Conservation (phyloP, 805 yeast species). For the Kuraishia cidri region DNA sequence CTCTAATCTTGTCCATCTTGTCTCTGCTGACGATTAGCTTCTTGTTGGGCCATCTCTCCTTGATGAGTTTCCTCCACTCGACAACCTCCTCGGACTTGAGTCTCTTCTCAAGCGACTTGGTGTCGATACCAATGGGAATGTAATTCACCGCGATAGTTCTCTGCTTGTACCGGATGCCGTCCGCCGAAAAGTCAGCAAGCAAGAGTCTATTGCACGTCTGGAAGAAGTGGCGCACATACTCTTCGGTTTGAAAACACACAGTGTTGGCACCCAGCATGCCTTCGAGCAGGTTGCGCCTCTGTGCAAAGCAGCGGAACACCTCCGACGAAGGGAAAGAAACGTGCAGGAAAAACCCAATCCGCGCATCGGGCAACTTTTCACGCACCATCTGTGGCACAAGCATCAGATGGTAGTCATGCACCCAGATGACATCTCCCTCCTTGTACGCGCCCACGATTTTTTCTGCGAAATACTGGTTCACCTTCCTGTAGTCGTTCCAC, state of each 20-base stretch:
- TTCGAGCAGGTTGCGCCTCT: slow-evolving; percentile 61
- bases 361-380: slow-evolving; percentile 65
- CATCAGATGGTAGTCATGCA: slow-evolving; percentile 89
- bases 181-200: slow-evolving; percentile 69
- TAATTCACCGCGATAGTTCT: slow-evolving; percentile 45
- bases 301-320: slow-evolving; percentile 90
- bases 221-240: slow-evolving; percentile 86
- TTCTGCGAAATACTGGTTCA: slow-evolving; percentile 78
- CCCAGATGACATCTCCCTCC: slow-evolving; percentile 77
- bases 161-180: slow-evolving; percentile 53
- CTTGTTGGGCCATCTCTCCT: slow-evolving; percentile 70
- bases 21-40: slow-evolving; percentile 79
- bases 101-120: slow-evolving; percentile 38
- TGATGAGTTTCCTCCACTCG: slow-evolving; percentile 61
- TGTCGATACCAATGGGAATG: slow-evolving; percentile 77
- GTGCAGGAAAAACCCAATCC: slow-evolving; percentile 87
- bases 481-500: slow-evolving; percentile 72
- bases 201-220: slow-evolving; percentile 83
- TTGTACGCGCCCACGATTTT: slow-evolving; percentile 59
- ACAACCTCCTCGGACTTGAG: slow-evolving; percentile 36
- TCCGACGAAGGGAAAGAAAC: slow-evolving; percentile 94
- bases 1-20: slow-evolving; percentile 80
- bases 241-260: slow-evolving; percentile 84
- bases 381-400: slow-evolving; percentile 82
- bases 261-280: slow-evolving; percentile 89